These are phyloP conservation scores for Crucihimalaya himalaica DNA, from an alignment of 345 rosid species.

Conservation along the genomic window DNA sequence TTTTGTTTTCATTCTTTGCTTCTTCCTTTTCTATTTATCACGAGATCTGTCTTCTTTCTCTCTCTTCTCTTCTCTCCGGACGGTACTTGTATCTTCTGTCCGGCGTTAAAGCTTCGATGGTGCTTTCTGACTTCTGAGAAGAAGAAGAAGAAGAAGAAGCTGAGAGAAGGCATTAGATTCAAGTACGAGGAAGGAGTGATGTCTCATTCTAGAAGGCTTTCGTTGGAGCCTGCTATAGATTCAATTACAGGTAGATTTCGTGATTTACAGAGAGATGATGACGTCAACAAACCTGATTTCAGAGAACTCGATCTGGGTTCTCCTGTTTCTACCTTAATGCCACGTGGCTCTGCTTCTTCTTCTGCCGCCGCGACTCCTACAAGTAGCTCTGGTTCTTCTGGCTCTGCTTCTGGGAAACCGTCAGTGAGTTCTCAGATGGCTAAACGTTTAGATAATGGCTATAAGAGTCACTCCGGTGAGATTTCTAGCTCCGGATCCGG, in stretches of 20 bases:
- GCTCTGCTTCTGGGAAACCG: constrained; percentile 39
- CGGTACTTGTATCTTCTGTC: constrained; percentile 35
- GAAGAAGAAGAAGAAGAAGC: constrained; percentile 11
- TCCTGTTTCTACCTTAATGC: constrained; percentile 77
- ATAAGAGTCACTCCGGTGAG: constrained; percentile 64
- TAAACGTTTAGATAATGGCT: background rate
- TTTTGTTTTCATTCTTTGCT: constrained; percentile 53
- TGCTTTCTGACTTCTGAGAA: constrained; percentile 30
- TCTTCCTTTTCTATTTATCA: constrained; percentile 65
- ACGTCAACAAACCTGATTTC: constrained; percentile 82
- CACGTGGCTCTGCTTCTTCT: constrained; percentile 44
- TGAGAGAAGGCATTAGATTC: background rate
- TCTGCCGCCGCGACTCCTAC: constrained; percentile 38
- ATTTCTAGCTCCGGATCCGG: constrained; percentile 53
- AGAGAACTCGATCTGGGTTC: constrained; percentile 91
- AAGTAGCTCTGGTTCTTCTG: constrained; percentile 38
- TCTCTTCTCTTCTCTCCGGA: constrained; percentile 27
- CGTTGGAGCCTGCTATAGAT: constrained; percentile 41
- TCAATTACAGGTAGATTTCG: constrained; percentile 51
- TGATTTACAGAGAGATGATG: constrained; percentile 35
- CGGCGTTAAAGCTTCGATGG: constrained; percentile 25
- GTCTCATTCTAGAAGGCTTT: constrained; percentile 56
- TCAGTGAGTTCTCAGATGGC: constrained; percentile 38
- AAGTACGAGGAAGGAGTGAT: constrained; percentile 34
- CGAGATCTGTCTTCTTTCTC: constrained; percentile 64